These are phyloP conservation scores for Groenewaldozyma sp. DNA, from an alignment of 1,139 yeast species.

Conservation along the genomic window DNA sequence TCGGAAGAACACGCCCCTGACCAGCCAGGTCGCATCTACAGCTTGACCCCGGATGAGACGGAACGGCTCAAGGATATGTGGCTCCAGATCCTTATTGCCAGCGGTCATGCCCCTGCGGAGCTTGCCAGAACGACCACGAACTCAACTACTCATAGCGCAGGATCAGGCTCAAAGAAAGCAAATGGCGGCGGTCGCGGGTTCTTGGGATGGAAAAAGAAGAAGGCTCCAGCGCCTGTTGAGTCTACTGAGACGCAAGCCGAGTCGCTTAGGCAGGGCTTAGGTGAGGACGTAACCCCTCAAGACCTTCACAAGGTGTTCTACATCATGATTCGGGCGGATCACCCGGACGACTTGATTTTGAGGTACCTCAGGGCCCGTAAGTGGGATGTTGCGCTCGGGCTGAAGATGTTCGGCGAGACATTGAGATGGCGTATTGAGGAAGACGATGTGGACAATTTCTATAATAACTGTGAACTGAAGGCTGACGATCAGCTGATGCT, in stretches of 20 bases:
- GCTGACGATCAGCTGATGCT: constrained; percentile 35
- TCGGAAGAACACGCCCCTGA: constrained; percentile 1
- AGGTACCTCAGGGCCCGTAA: constrained; percentile 87
- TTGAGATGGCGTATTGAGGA: constrained; percentile 57
- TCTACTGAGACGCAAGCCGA: constrained; percentile 14
- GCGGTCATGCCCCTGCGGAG: constrained; percentile 46
- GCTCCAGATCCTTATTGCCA: constrained; percentile 53
- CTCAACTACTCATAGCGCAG: constrained; percentile 14
- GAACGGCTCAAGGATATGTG: constrained; percentile 62
- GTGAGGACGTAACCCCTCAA: constrained; percentile 31
- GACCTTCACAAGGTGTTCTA: constrained; percentile 42
- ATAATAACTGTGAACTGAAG: not conserved
- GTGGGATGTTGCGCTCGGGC: constrained; percentile 73
- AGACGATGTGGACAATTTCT: constrained; percentile 25
- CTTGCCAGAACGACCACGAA: constrained; percentile 10
- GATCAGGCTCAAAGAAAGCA: constrained; percentile 17
- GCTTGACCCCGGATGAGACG: constrained; percentile 56
- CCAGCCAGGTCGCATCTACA: constrained; percentile 16
- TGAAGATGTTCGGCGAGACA: constrained; percentile 58
- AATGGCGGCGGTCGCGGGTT: constrained; percentile 19
- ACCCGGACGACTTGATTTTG: constrained; percentile 59
- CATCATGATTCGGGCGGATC: constrained; percentile 52
- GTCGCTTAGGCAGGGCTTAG: constrained; percentile 17
- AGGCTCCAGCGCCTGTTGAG: constrained; percentile 13
- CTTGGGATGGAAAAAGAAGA: constrained; percentile 15